Conservation (phyloP, 768 basidiomycete species). For the Psilocybe tampanensis region DNA sequence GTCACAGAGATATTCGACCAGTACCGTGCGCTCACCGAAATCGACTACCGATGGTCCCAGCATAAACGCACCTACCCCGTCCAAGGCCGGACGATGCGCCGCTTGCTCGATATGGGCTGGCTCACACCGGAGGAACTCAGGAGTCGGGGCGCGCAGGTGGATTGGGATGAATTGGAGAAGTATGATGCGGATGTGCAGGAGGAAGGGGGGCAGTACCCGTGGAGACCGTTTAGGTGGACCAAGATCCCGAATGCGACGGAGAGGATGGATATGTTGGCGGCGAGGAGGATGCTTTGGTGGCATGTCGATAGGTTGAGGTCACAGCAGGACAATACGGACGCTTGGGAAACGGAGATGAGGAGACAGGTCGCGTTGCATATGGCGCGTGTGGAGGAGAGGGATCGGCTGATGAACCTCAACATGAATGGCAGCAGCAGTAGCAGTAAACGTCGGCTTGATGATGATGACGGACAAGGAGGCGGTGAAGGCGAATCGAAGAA, state of each 20-base stretch:
- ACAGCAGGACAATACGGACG: background rate
- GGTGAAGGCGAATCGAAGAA: background rate
- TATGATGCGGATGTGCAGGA: conserved; percentile 23
- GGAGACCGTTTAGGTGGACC: conserved; percentile 12
- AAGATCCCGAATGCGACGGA: conserved; percentile 11
- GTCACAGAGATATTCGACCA: conserved; percentile 41
- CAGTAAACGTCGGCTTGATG: background rate
- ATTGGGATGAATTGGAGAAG: conserved; percentile 34
- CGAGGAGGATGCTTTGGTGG: conserved; percentile 2
- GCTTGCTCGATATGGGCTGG: conserved; percentile 43
- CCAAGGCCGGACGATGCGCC: conserved; percentile 36
- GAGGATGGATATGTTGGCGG: conserved; percentile 7
- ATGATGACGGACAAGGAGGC: background rate
- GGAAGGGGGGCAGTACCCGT: conserved; percentile 20
- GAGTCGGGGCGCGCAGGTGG: conserved; percentile 31
- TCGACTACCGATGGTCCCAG: conserved; percentile 39
- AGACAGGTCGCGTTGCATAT: background rate
- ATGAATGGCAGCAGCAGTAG: background rate
- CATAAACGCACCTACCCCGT: conserved; percentile 32
- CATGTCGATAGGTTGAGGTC: background rate
- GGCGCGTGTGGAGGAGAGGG: background rate
- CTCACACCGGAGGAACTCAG: conserved; percentile 34
- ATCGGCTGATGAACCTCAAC: background rate
- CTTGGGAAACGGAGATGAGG: background rate
- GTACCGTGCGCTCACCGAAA: conserved; percentile 37